Evolutionary conservation across 73 alveolate genomes (phyloP), one percentile per base, ranked within the genome.

Genomic region (Paramecium primaurelia): DNA sequence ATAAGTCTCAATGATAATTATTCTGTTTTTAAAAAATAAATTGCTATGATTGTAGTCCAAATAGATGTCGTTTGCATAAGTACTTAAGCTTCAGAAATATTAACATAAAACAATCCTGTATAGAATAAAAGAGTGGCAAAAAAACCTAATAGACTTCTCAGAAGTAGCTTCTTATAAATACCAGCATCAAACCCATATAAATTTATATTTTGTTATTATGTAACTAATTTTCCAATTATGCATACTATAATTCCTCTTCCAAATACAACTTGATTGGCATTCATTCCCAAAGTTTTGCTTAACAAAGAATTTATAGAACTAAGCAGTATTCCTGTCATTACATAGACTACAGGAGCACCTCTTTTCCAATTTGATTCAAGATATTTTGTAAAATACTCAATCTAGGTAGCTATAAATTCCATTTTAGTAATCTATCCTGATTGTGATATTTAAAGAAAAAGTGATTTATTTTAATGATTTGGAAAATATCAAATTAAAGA

Each of bases 1-100:
- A 80, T 1, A 3, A 80, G 38, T 18, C n/a, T 28, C 30, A 9
- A 49, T 42, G 71, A 26, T 0, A 80, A 45, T 25, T 40, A 6
- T 45, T 80, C 91, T 38, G 73, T 47, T 22, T 80, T 80, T 18
- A 80, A 80, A 6, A 32, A 14, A 44, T 9, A 80, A 3, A 80
- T 80, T 8, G 58, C 71, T 6, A 80, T 2, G 10, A 80, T 11
- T 16, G 91, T 38, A 44, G 91, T 80, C 91, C 91, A 80, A 32
- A 80, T 16, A 3, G 91, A 34, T 80, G 71, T 38, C 1, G 91
- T 80, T 80, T 49, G 12, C 32, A 80, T 38, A 2, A 80, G 44
- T 25, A 54, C 69, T 54, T 16, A 54, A 22, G 32, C 69, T 18
- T 54, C 69, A 54, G 30, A 54, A 16, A 54, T n/a, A 54, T 54